Evolutionary conservation across 495 filamentous ascomycete genomes (phyloP).

Genomic region (Lasiosphaeris hirsuta): DNA sequence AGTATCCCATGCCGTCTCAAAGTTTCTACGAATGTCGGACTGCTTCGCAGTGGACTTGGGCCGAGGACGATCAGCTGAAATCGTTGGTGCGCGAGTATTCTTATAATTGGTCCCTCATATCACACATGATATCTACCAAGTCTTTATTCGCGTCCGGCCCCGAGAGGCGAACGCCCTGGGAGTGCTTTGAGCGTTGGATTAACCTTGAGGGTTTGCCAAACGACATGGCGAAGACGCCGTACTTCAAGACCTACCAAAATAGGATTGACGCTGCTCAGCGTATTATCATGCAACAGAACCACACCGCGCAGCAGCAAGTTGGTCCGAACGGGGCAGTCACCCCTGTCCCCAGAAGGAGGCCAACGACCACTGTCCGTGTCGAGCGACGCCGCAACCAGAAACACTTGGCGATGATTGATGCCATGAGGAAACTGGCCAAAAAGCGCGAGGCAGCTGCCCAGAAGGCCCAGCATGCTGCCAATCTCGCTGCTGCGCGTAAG

Average conservation of each 20-base stretch:
- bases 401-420: slow-evolving; percentile 84
- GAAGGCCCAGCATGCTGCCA: slow-evolving; percentile 79
- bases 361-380: slow-evolving; percentile 71
- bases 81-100: slow-evolving; percentile 83
- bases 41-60: slow-evolving; percentile 84
- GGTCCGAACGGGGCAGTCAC: slow-evolving; percentile 55
- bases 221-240: slow-evolving; percentile 90
- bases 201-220: slow-evolving; percentile 80
- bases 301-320: slow-evolving; percentile 52
- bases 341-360: slow-evolving; percentile 55
- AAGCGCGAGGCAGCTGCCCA: slow-evolving; percentile 80
- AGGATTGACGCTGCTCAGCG: slow-evolving; percentile 77
- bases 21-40: slow-evolving; percentile 81
- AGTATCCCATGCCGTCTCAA: slow-evolving; percentile 81
- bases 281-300: slow-evolving; percentile 56
- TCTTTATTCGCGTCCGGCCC: slow-evolving; percentile 76
- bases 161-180: slow-evolving; percentile 93
- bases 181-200: slow-evolving; percentile 97
- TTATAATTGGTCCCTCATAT: slow-evolving; percentile 95
- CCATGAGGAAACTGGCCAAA: slow-evolving; percentile 92
- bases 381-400: slow-evolving; percentile 81
- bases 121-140: slow-evolving; percentile 67
- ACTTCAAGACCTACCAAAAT: slow-evolving; percentile 81
- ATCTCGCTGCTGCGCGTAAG: slow-evolving; percentile 67
- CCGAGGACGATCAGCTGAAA: slow-evolving; percentile 87